Percentiles rank a stretch among this genome's conserved stretches.
Evolutionary conservation across 1,284 basidiomycete genomes (phyloP).

Genomic region (Trametes polyzona): DNA sequence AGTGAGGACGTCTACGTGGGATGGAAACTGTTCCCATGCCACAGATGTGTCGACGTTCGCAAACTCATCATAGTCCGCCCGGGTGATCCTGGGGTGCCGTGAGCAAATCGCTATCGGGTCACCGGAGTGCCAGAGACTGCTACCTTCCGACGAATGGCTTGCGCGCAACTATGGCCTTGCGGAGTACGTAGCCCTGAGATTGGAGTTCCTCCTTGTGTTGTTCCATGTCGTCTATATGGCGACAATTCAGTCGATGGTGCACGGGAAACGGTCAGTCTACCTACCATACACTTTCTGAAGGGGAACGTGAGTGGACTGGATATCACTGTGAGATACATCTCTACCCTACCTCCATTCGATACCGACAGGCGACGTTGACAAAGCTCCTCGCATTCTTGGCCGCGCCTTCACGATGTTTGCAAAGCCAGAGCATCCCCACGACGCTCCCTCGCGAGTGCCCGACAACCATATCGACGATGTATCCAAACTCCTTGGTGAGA

Average conservation of each 20-base stretch:
- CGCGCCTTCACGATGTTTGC: constrained; percentile 56
- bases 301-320: too few species aligned
- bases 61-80: constrained; percentile 62
- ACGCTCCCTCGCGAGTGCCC: constrained; percentile 77
- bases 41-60: constrained; percentile 63
- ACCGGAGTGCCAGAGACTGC: not conserved
- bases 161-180: constrained; percentile 64
- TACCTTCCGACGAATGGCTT: constrained; percentile 47
- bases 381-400: constrained; percentile 57
- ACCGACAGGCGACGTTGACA: constrained; percentile 74
- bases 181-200: constrained; percentile 58
- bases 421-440: constrained; percentile 68
- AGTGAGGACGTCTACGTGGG: constrained; percentile 61
- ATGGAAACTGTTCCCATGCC: constrained; percentile 68
- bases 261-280: not conserved
- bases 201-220: constrained; percentile 50
- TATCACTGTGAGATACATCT: too few species aligned
- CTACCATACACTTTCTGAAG: constrained; percentile 31
- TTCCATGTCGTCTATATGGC: constrained; percentile 10
- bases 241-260: too few species aligned
- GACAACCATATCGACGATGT: constrained; percentile 66
- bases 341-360: constrained; percentile 62
- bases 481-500: constrained; percentile 60
- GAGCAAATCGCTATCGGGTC: not conserved
- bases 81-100: constrained; percentile 45